These are phyloP conservation scores for Candida tetrigidarum DNA, from an alignment of 1,139 yeast genomes.

Conservation along the genomic window DNA sequence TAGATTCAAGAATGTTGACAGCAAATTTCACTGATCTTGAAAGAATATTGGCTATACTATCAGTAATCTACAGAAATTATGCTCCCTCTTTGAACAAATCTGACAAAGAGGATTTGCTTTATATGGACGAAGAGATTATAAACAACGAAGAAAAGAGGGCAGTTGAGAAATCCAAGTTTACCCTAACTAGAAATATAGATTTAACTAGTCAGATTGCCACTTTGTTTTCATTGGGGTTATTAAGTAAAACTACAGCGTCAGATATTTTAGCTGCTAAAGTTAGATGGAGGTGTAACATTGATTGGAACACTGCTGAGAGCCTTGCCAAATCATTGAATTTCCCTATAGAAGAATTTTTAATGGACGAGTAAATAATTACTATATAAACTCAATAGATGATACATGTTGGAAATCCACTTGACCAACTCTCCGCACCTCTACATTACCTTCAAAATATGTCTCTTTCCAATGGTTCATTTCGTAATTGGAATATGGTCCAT, in stretches of 20 bases:
- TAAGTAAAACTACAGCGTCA: constrained; percentile 51
- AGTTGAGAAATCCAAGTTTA: constrained; percentile 35
- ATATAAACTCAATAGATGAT: constrained; percentile 26
- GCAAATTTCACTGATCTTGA: constrained; percentile 71
- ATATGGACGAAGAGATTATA: constrained; percentile 32
- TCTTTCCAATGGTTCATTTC: constrained; percentile 67
- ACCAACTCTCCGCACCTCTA: constrained; percentile 44
- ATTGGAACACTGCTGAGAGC: constrained; percentile 53
- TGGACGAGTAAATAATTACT: constrained; percentile 22
- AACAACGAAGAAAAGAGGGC: constrained; percentile 36
- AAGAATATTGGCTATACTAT: constrained; percentile 66
- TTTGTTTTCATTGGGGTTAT: constrained; percentile 55
- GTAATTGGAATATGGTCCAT: constrained; percentile 62
- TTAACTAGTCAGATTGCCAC: constrained; percentile 65
- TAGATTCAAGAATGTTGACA: constrained; percentile 58
- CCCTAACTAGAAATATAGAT: constrained; percentile 48
- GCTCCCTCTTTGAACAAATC: constrained; percentile 33
- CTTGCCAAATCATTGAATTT: constrained; percentile 59
- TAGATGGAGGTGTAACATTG: constrained; percentile 65
- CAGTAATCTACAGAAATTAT: constrained; percentile 55
- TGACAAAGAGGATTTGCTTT: constrained; percentile 27
- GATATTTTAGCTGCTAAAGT: constrained; percentile 66
- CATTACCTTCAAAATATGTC: constrained; percentile 57
- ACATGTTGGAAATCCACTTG: constrained; percentile 32
- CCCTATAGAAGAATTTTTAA: constrained; percentile 55